Evolutionary conservation across 176 grass and related monocot species (phyloP).

Genomic region (Lolium multiflorum): DNA sequence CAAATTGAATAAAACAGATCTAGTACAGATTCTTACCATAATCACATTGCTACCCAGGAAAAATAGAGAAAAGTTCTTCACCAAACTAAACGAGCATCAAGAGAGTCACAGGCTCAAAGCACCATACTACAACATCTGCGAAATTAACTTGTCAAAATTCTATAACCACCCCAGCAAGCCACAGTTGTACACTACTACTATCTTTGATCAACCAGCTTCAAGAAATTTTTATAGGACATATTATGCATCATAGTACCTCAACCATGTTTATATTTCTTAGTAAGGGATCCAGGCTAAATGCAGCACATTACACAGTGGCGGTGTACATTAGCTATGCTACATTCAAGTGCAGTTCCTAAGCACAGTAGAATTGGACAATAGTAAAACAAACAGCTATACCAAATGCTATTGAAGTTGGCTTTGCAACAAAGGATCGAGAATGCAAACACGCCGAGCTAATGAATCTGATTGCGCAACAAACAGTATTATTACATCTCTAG

Average conservation of each 20-base stretch:
- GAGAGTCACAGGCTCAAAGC: not conserved
- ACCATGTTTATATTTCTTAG: not conserved
- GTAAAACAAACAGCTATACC: not conserved
- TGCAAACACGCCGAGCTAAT: not conserved
- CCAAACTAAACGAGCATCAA: not conserved
- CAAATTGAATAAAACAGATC: not conserved
- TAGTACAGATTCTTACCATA: not conserved
- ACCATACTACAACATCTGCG: not conserved
- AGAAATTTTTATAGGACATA: not conserved
- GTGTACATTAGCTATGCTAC: not conserved
- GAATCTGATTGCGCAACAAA: constrained; percentile 4
- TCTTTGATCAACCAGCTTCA: constrained; percentile 9
- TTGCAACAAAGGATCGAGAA: constrained; percentile 23
- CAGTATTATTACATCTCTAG: not conserved
- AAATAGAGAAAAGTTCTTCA: not conserved
- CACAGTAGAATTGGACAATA: not conserved
- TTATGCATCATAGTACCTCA: not conserved
- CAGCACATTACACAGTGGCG: not conserved
- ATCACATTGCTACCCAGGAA: not conserved
- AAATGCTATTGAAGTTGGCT: not conserved
- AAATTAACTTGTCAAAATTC: constrained; percentile 13
- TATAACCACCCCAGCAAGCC: not conserved
- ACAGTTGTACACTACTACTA: not conserved
- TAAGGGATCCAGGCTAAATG: not conserved
- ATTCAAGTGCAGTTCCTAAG: not conserved